Evolutionary conservation across 108 stramenopile species (phyloP), one percentile per base, ranked within the genome.

Genomic region (Cyclotella choctawhatcheeana): DNA sequence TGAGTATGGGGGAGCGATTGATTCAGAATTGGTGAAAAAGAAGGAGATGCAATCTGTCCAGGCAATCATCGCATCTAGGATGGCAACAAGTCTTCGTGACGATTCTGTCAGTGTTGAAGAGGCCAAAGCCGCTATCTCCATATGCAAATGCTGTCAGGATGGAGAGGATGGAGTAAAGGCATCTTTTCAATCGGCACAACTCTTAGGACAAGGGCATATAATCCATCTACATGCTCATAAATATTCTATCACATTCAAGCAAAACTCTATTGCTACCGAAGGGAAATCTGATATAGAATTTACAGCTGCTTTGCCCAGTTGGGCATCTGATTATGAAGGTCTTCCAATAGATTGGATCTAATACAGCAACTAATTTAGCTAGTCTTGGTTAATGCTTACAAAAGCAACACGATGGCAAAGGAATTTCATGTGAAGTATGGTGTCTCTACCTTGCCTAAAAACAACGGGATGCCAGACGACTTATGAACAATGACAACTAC

Each of bases 151-250:
- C 50, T 89, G 88, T 66, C 25, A 31, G 7, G 69, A 64, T 35
- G 81, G 81, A 31, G 32, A 26, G 17, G 60, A 67, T 6, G 86
- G 83, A 18, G 62, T 86, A 14, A 24, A 56, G 30, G 47, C 48
- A 33, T 80, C 88, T 7, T 92, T 89, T 64, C 86, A 78, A 26
- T 33, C 77, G n/a, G 81, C 88, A 8, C 93, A 94, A 44, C 60
- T 94, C 13, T 47, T 94, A 44, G 79, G 85, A 58, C 79, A 81
- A 18, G 89, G 90, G 0, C 89, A 91, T 51, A 50, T 69, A 7
- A 91, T 94, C 58, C 84, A 84, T 58, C 69, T 94, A 25, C 90
- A 92, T 72, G 88, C 93, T 18, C 75, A 72, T 26, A 74, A 85
- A 32, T 93, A 93, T 74, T 51, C 40, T 44, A 60, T 87, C 35